Conservation (phyloP, 1,284 basidiomycete genomes). For the Boletus smithii region DNA sequence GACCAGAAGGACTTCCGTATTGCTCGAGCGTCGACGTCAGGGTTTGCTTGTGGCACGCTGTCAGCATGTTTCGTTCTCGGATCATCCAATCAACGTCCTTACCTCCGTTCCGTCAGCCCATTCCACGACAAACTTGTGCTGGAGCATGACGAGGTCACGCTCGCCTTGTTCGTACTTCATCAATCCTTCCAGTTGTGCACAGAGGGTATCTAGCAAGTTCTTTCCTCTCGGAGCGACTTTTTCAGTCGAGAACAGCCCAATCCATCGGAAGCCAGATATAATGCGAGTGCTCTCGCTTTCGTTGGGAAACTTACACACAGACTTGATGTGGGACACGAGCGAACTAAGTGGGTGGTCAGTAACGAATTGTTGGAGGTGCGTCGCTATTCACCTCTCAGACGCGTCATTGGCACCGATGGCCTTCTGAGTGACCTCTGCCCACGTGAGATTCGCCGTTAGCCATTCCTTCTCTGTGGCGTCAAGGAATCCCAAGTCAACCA, state of each 20-base stretch:
- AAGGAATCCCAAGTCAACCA: slow-evolving; percentile 89
- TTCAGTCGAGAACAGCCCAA: slow-evolving; percentile 85
- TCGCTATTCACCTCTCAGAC: slow-evolving; percentile 59
- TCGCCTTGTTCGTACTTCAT: slow-evolving; percentile 92
- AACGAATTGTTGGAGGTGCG: background rate
- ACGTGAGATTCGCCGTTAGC: slow-evolving; percentile 72
- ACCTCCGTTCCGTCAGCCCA: slow-evolving; percentile 80
- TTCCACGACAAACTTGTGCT: slow-evolving; percentile 94
- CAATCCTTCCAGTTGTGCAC: slow-evolving; percentile 84
- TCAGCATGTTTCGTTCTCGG: slow-evolving; percentile 10
- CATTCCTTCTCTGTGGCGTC: slow-evolving; percentile 76
- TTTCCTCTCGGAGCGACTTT: slow-evolving; percentile 63
- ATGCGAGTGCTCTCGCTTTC: slow-evolving; percentile 72
- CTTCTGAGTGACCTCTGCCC: slow-evolving; percentile 81
- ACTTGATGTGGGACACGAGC: slow-evolving; percentile 70
- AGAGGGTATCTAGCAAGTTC: slow-evolving; percentile 93
- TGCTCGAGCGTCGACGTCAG: slow-evolving; percentile 91
- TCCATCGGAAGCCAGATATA: slow-evolving; percentile 87
- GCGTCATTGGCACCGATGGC: slow-evolving; percentile 72
- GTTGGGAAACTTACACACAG: slow-evolving; percentile 69
- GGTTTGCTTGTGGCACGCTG: slow-evolving; percentile 55
- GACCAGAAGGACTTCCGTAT: slow-evolving; percentile 81
- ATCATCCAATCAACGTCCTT: slow-evolving; percentile 19
- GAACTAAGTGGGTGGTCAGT: slow-evolving; percentile 35
- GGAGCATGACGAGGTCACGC: slow-evolving; percentile 94